Percentiles rank a stretch among this genome's conserved stretches.
Conservation (phyloP, 495 filamentous ascomycete genomes). For the Xylaria acuta region DNA sequence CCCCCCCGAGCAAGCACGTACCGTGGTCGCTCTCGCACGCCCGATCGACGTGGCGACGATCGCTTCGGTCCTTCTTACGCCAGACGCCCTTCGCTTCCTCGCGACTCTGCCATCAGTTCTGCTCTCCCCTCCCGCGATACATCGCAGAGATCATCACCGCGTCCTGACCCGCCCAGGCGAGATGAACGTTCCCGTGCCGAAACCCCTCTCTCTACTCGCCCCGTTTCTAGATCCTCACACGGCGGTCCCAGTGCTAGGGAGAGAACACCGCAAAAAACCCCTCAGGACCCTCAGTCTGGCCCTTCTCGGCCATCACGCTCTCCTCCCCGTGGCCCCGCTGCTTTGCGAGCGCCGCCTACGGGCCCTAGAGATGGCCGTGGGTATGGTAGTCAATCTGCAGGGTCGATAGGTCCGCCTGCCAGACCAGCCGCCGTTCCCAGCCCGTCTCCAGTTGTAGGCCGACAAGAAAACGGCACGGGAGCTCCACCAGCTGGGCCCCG, state of each 20-base stretch:
- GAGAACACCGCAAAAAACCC: slow-evolving; percentile 35
- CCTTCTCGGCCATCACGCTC: slow-evolving; percentile 37
- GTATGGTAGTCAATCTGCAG: slow-evolving; percentile 41
- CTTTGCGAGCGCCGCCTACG: slow-evolving; percentile 52
- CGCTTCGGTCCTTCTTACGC: slow-evolving; percentile 44
- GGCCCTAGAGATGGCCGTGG: slow-evolving; percentile 52
- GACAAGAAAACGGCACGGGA: slow-evolving; percentile 46
- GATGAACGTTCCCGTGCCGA: slow-evolving; percentile 51
- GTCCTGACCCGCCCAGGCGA: slow-evolving; percentile 46
- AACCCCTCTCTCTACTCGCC: slow-evolving; percentile 45
- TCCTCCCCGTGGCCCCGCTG: slow-evolving; percentile 56
- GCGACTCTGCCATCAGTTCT: slow-evolving; percentile 52
- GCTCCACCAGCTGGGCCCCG: slow-evolving; percentile 53
- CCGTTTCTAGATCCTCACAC: slow-evolving; percentile 39
- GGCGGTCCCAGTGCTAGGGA: slow-evolving; percentile 33
- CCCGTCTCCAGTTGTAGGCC: slow-evolving; percentile 37
- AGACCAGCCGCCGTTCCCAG: slow-evolving; percentile 38
- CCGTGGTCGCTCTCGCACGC: slow-evolving; percentile 50
- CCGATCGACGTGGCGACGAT: slow-evolving; percentile 53
- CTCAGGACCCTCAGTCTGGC: slow-evolving; percentile 36
- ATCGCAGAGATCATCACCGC: slow-evolving; percentile 52
- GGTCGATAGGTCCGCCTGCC: slow-evolving; percentile 39
- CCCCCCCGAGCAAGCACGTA: slow-evolving; percentile 44
- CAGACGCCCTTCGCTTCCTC: slow-evolving; percentile 49
- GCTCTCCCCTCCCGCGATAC: slow-evolving; percentile 51